Base-by-base conservation (phyloP, 2,329 filamentous ascomycete species). In the Fusarium bactridioides region DNA sequence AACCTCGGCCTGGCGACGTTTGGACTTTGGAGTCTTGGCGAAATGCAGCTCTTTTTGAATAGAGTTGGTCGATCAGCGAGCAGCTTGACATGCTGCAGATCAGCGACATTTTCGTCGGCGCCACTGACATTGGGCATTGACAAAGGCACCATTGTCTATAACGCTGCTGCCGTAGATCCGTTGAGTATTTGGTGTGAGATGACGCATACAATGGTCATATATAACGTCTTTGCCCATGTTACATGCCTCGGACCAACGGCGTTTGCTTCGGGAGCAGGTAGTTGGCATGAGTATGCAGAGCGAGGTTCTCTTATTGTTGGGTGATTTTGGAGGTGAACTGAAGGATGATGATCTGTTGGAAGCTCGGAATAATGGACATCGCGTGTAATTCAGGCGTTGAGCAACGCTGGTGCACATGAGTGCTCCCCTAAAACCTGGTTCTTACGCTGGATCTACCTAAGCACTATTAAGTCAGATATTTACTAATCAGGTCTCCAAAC, bases 261-360 rank as follows among this genome's bases (percentile, higher is more conserved):
- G 2, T 51, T 35, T 51, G 5, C 31, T 21, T n/a, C 3, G 9
- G 16, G 21, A 16, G 29, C 11, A 7, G 44, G 25, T 10, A 45
- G 18, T 9, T 21, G 12, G 18, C n/a, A 19, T 50, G 29, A 18
- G 47, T 13, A 18, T 33, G 48, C 9, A 35, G 18, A 21, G 6
- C 6, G 6, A 25, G 6, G 4, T 48, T 31, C 10, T 33, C 27
- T 12, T 7, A n/a, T 10, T 3, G 10, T 11, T 12, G 15, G 19
- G 19, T 29, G 13, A 8, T n/a, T 5, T 35, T 10, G 8, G 33
- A 16, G 33, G 8, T 35, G 33, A 3, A 47, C 8, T n/a, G n/a
- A 16, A 27, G 10, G 7, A 0, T 9, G 11, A n/a, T n/a, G 9
- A 15, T 11, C 7, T 15, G 21, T 18, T n/a, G 4, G 2, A 9